Evolutionary conservation across 1,139 yeast species (phyloP), one percentile per base, ranked within the genome.

Genomic region (Ashbya aceris): DNA sequence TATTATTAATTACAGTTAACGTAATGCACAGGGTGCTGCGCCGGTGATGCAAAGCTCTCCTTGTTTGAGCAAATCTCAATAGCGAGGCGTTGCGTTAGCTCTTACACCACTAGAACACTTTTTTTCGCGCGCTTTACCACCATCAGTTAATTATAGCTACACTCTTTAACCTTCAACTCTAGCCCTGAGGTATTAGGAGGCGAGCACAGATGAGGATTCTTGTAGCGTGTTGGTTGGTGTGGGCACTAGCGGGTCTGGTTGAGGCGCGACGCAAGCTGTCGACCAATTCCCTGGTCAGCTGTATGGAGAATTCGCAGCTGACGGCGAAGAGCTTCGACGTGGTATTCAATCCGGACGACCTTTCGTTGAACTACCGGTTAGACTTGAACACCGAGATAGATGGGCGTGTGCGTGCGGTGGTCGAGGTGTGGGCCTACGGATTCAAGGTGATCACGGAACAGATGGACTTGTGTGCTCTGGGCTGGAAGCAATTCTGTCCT

Each of bases 401-500:
- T 40, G 77, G 75, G 27, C 70, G 77, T 48, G 73, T 82, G 45
- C 54, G 56, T 30, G 91, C 86, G 2, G 71, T 73, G 42, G 67
- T 79, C 27, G 74, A 73, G 42, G 84, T 83, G 13, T 81, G 76
- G 54, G 93, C 91, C 4, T 83, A 82, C 56, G 93, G 93, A 1
- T 80, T 83, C 62, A 61, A 68, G 42, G 71, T 82, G 54, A 78
- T 82, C 49, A 66, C 71, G 9, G 66, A 69, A 51, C 56, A 59
- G 5, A 62, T 82, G 40, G 73, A 81, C 52, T 56, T 79, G 51
- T 83, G 93, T 65, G 39, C 54, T 13, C 58, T 80, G 45, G 45
- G 51, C 10, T 79, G 87, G 84, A 81, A 79, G 56, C 91, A 83
- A 62, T 82, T 83, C 56, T 83, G 93, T 64, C 91, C 91, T 1